These are phyloP conservation scores for Colletotrichum costaricense DNA, from an alignment of 2,329 filamentous ascomycete species.

Conservation along the genomic window DNA sequence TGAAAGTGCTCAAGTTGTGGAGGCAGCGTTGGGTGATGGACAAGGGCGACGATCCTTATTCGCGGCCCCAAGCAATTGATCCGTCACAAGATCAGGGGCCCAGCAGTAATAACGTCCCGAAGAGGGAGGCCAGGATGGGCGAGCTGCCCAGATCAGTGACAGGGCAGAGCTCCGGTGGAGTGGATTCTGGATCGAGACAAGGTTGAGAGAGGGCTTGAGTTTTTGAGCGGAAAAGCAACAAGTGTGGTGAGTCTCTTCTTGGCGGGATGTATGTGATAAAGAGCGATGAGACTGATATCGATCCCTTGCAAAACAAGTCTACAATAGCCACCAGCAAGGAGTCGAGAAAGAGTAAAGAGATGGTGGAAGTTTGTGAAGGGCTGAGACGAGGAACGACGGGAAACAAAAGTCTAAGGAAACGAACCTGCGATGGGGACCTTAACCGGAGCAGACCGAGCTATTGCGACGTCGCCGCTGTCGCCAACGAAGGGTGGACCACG, in stretches of 20 bases:
- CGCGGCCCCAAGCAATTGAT: constrained; percentile 33
- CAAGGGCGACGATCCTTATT: constrained; percentile 36
- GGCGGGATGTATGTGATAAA: constrained; percentile 22
- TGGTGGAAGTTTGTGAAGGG: background rate
- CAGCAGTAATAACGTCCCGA: constrained; percentile 16
- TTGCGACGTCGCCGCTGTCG: constrained; percentile 30
- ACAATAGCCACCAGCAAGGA: constrained; percentile 23
- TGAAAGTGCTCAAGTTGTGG: constrained; percentile 24
- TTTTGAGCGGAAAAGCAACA: constrained; percentile 27
- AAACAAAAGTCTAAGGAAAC: constrained; percentile 26
- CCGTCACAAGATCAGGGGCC: constrained; percentile 27
- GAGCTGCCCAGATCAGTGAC: background rate
- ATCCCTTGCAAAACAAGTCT: constrained; percentile 28
- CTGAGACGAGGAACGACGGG: background rate
- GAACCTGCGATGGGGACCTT: constrained; percentile 14
- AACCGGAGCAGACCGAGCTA: constrained; percentile 33
- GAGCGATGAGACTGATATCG: constrained; percentile 26
- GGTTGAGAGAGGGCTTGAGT: constrained; percentile 6
- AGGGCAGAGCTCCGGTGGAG: constrained; percentile 20
- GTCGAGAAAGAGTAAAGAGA: constrained; percentile 6
- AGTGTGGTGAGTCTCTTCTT: constrained; percentile 22
- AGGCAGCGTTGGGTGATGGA: constrained; percentile 23
- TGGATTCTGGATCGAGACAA: constrained; percentile 14
- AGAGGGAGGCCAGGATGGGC: constrained; percentile 16
- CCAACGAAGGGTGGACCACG: constrained; percentile 22